Evolutionary conservation across 2,329 filamentous ascomycete species (phyloP), one percentile per base, ranked within the genome.

Genomic region (Metarhizium robertsii): DNA sequence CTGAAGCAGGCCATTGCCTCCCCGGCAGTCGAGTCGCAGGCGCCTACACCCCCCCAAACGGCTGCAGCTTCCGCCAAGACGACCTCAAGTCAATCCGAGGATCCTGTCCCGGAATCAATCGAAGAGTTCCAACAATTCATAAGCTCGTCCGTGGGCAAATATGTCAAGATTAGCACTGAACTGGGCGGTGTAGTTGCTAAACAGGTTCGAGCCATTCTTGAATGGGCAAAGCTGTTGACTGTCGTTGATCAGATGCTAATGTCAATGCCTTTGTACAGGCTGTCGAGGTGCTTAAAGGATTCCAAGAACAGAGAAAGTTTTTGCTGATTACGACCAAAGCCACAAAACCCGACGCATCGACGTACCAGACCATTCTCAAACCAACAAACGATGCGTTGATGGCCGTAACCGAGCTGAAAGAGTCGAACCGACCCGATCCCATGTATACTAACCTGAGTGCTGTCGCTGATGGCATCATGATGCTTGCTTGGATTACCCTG

Each of bases 401-500:
- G 65, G 83, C 83, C 50, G 90, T 94, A 55, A 86, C 84, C 64
- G 86, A 88, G 60, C 82, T 96, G 65, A 87, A 90, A 69, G 91
- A 96, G 64, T 79, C 80, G 57, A 95, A 95, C 71, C 84, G 91
- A 47, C 83, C 82, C 8, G 86, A 87, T 2, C 79, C 85, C 2
- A 75, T 88, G 61, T 90, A 90, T 67, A 87, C 88, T 63, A 90
- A 96, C 62, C 75, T 99, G 51, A 89, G 87, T 66, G 86, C 92
- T 62, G 89, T 97, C 34, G 85, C 90, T 1, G 92, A 97, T 67
- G 92, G 92, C 61, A 92, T 96, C 61, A 87, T 90, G 66, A 86
- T 91, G 43, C 76, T 99, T 57, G 90, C 88, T 38, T 99, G 94
- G 94, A 88, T 97, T 56, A 88, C 87, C 0, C 83, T 94, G 51